Evolutionary conservation across 2,329 filamentous ascomycete species (phyloP), one percentile per base, ranked within the genome.

Genomic region (Ascochyta pisi): DNA sequence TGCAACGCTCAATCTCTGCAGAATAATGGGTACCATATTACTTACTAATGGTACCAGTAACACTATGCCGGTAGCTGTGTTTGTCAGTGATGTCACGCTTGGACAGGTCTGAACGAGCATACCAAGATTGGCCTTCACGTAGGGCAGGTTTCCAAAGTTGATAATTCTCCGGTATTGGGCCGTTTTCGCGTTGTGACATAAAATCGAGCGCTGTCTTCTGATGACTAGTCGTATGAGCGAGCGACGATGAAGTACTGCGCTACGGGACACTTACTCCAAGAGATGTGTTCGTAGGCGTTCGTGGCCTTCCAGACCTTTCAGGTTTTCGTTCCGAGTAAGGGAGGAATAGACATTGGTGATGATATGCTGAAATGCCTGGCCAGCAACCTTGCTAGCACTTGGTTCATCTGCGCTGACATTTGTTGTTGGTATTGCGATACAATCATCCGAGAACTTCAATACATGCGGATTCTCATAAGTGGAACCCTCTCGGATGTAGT

Each of bases 1-100:
- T 2, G 8, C 5, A 38, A 2, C 29, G 26, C 9, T 38, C 16
- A 50, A 37, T 29, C 24, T 16, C 1, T 33, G 10, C 22, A 16
- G 26, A 26, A 34, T 35, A n/a, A 16, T 24, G 22, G 4, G 8
- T 29, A 10, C 27, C 27, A 29, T 6, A 34, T 7, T 16, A 54
- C 57, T 26, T 46, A 60, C 54, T 60, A 22, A 59, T 70, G 0
- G 61, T 65, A 13, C 73, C 76, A 4, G 79, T 82, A 52, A 82
- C 76, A 15, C 58, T 61, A 54, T 81, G 78, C 0, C 70, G 68
- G 46, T 74, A 80, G 16, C 69, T 73, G 27, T 22, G 19, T 19
- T n/a, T 19, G 15, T 50, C 13, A 35, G 34, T 24, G 24, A 34
- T 41, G 19, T 10, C 40, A 29, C 27, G 8, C 33, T 43, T 23